These are phyloP conservation scores for Chaetomium globosum DNA, from an alignment of 2,329 filamentous ascomycete species.

Conservation along the genomic window DNA sequence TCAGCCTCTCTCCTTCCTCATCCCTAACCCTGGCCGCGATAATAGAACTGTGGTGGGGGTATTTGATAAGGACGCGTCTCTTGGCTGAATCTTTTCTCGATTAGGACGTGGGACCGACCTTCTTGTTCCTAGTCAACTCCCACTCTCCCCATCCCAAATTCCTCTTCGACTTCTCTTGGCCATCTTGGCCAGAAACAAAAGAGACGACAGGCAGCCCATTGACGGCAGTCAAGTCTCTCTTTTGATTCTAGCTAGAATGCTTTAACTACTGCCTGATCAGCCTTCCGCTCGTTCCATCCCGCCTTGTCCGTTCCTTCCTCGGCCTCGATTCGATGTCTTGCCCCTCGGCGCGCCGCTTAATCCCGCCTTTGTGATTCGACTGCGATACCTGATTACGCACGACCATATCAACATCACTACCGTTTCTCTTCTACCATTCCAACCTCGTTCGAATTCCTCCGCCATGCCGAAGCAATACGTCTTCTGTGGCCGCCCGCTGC, in stretches of 20 bases:
- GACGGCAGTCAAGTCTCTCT: conserved; percentile 3
- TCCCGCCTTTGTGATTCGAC: background rate
- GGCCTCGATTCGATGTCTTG: background rate
- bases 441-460: background rate
- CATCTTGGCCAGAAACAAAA: background rate
- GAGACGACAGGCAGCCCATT: background rate
- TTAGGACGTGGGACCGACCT: background rate
- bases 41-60: background rate
- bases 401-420: background rate
- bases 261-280: background rate
- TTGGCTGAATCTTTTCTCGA: background rate
- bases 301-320: background rate
- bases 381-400: background rate
- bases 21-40: background rate
- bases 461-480: conserved; percentile 53
- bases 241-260: background rate
- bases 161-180: background rate
- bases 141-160: background rate
- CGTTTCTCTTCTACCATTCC: background rate
- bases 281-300: background rate
- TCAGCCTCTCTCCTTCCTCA: background rate
- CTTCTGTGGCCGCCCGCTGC: conserved; percentile 53
- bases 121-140: background rate
- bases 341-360: background rate
- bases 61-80: background rate